phyloP scores from a whole-genome alignment of 2,329 filamentous ascomycete genomes.

The Penicillium sp. region DNA sequence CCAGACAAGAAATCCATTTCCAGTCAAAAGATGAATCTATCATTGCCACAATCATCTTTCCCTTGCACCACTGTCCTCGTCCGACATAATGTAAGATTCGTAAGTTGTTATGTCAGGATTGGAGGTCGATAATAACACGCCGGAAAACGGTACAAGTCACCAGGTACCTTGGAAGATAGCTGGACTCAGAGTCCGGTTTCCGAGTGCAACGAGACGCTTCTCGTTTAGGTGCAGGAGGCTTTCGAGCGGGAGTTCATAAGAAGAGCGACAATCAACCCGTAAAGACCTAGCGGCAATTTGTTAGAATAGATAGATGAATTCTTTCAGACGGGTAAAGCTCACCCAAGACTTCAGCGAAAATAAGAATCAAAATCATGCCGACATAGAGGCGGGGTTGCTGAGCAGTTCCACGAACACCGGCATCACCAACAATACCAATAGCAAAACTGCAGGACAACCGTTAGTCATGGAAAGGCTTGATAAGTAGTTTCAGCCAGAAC shows the following conservation, averaged over 20 bases:
- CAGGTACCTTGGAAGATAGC: conserved; percentile 5
- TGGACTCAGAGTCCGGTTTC: conserved; percentile 9
- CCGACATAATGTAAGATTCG: conserved; percentile 1
- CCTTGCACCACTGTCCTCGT: conserved; percentile 5
- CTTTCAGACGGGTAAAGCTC: conserved; percentile 36
- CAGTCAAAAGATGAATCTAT: conserved; percentile 16
- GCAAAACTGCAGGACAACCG: conserved; percentile 54
- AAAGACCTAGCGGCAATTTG: conserved; percentile 65
- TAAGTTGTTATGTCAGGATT: conserved; percentile 4
- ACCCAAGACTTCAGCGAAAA: conserved; percentile 99
- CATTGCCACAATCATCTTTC: conserved; percentile 17
- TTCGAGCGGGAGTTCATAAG: conserved; percentile 97
- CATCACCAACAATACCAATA: conserved; percentile 71
- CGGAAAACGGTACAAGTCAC: conserved; percentile 5
- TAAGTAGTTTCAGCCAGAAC: conserved; percentile 14
- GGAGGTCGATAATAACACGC: conserved; percentile 1
- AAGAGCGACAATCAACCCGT: conserved; percentile 96
- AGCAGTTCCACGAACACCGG: conserved; percentile 49
- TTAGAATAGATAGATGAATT: conserved; percentile 4
- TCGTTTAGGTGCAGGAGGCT: conserved; percentile 52
- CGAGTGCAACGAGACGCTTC: conserved; percentile 9
- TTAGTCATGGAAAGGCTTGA: conserved; percentile 10
- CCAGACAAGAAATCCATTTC: conserved; percentile 14
- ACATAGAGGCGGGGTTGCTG: conserved; percentile 67
- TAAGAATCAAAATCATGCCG: conserved; percentile 98